Evolutionary conservation across 1,139 yeast genomes (phyloP), one percentile per base, ranked within the genome.

Genomic region (Suhomyces bribrorum): DNA sequence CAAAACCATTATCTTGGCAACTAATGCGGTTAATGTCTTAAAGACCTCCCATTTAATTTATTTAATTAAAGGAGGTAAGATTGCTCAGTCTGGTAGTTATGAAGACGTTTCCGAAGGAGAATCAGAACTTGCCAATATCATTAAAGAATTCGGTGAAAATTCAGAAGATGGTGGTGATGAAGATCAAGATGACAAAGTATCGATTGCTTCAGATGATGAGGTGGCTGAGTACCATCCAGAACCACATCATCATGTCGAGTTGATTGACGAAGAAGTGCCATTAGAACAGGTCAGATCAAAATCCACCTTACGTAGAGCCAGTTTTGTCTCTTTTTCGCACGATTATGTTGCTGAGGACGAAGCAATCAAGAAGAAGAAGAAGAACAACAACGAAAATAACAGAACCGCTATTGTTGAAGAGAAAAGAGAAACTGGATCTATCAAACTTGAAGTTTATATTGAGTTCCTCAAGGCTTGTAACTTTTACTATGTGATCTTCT

Each of bases 91-190:
- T 20, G 60, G 61, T 4, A 38, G 38, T 16, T 46, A 29, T 22
- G 36, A 39, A 0, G 40, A 44, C 9, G 62, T 63, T 2, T 53
- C 55, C 50, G 37, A 45, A 2, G 39, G 34, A 11, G 55, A 48
- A 5, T 49, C 57, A 5, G 57, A 57, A 6, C 49, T 62, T 28
- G 54, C 61, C 4, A 46, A 43, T 14, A 47, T 63, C 25, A 59
- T 62, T 14, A 47, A 47, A 16, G 66, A 62, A 40, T 60, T 52
- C 44, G 55, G 64, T 20, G 49, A 52, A 35, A 40, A 25, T 15
- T 18, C 12, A 18, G 29, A n/a, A 14, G 72, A 1, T 49, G 15
- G 73, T 45, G 64, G 68, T 31, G 59, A 66, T 54, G 67, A 67
- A 44, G 6, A 20, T 8, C 23, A 20, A 4, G 23, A 20, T n/a